phyloP scores from a whole-genome alignment of 495 filamentous ascomycete species.

The Oleoguttula mirabilis region DNA sequence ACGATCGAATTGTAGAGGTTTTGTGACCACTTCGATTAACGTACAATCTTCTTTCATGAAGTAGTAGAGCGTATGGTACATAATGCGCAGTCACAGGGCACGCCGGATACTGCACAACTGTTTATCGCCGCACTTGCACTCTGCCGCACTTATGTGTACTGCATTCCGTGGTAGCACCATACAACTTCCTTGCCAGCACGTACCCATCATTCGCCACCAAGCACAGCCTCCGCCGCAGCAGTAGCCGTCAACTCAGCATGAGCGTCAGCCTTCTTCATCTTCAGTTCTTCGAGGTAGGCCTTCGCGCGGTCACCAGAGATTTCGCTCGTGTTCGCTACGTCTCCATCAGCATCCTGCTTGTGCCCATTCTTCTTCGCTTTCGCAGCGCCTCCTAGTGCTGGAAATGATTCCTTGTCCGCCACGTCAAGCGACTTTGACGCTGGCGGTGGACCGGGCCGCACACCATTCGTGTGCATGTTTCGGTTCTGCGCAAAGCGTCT shows the following conservation, averaged over 20 bases:
- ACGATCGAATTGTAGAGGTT: conserved; percentile 39
- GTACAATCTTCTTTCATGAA: too few species aligned
- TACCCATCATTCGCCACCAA: conserved; percentile 3
- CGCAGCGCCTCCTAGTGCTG: conserved; percentile 4
- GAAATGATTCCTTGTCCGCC: conserved; percentile 12
- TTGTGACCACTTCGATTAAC: too few species aligned
- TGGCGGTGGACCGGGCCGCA: not conserved
- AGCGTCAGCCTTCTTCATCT: conserved; percentile 14
- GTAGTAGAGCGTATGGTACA: too few species aligned
- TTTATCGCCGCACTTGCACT: too few species aligned
- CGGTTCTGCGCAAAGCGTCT: not conserved
- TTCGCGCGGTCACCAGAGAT: conserved; percentile 17
- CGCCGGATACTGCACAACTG: too few species aligned
- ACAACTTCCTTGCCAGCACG: not conserved
- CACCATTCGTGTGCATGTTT: not conserved
- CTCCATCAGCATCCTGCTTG: not conserved
- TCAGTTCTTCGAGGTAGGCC: conserved; percentile 10
- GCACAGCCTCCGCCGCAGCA: conserved; percentile 15
- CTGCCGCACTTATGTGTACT: too few species aligned
- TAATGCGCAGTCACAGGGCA: too few species aligned
- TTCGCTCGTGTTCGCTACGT: conserved; percentile 3
- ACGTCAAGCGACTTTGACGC: not conserved
- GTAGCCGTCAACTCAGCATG: conserved; percentile 14
- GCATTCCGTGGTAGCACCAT: too few species aligned
- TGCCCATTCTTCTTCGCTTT: not conserved